These are phyloP conservation scores for Salisapilia sapeloensis DNA, from an alignment of 352 stramenopile genomes.

Conservation along the genomic window DNA sequence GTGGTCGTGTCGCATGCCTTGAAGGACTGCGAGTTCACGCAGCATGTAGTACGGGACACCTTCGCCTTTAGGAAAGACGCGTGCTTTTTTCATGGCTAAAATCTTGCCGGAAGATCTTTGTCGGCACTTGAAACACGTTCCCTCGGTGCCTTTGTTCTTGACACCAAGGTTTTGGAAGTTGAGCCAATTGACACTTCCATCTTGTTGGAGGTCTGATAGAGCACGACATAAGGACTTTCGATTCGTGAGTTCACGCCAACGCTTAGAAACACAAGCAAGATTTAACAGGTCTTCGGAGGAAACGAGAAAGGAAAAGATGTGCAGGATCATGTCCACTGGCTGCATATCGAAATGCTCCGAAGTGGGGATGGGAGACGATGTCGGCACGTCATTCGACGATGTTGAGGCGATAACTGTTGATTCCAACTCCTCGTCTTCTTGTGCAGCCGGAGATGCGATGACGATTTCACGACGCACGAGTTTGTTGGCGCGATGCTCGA, in stretches of 20 bases:
- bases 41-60: slow-evolving; percentile 90
- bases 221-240: slow-evolving; percentile 49
- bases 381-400: slow-evolving; percentile 11
- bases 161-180: slow-evolving; percentile 82
- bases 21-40: slow-evolving; percentile 74
- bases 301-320: slow-evolving; percentile 77
- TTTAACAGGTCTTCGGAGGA: slow-evolving; percentile 45
- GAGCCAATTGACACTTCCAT: slow-evolving; percentile 72
- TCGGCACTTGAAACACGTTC: slow-evolving; percentile 76
- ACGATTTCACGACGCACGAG: slow-evolving; percentile 70
- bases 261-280: slow-evolving; percentile 60
- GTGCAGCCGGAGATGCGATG: slow-evolving; percentile 56
- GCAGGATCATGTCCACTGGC: slow-evolving; percentile 75
- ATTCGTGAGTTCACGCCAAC: slow-evolving; percentile 66
- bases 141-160: slow-evolving; percentile 83
- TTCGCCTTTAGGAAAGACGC: slow-evolving; percentile 78
- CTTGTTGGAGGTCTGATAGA: slow-evolving; percentile 36
- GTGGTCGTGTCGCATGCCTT: slow-evolving; percentile 76
- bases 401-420: no score
- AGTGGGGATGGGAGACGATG: slow-evolving; percentile 19
- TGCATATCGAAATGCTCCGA: slow-evolving; percentile 72
- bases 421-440: slow-evolving; percentile 70
- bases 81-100: slow-evolving; percentile 79
- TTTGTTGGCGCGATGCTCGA: slow-evolving; percentile 73
- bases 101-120: slow-evolving; percentile 72